Evolutionary conservation across 352 stramenopile genomes (phyloP).

Genomic region (Pythium periplocum): DNA sequence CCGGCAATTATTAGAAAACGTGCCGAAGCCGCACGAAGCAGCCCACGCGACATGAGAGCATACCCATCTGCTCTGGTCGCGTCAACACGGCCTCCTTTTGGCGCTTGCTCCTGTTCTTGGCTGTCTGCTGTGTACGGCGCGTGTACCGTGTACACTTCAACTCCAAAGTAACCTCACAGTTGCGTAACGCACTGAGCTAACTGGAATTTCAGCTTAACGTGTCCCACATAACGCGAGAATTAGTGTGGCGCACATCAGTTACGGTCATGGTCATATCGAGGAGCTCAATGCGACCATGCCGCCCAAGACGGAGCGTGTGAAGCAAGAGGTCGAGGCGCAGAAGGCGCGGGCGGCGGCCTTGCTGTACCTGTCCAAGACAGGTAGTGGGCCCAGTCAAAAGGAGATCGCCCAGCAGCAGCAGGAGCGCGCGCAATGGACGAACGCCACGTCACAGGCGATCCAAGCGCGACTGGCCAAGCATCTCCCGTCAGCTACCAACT

Average conservation of each 20-base stretch:
- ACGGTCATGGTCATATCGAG: neutral
- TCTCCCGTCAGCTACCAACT: slow-evolving; percentile 8
- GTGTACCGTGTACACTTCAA: no score
- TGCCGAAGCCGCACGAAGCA: no score
- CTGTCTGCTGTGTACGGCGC: no score
- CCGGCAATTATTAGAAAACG: no score
- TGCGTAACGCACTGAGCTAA: no score
- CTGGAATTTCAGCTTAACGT: neutral
- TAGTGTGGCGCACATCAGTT: slow-evolving; percentile 14
- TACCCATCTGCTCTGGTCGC: no score
- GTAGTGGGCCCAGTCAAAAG: slow-evolving; percentile 57
- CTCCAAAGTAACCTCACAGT: no score
- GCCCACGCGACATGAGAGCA: no score
- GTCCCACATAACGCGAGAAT: neutral
- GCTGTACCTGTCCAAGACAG: slow-evolving; percentile 53
- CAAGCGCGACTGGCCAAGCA: slow-evolving; percentile 35
- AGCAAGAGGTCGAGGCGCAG: slow-evolving; percentile 59
- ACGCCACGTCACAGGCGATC: slow-evolving; percentile 33
- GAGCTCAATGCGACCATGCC: slow-evolving; percentile 6
- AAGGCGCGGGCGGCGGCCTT: slow-evolving; percentile 56
- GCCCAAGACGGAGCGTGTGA: slow-evolving; percentile 32
- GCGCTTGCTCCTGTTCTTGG: no score
- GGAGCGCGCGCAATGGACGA: slow-evolving; percentile 43
- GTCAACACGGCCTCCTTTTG: no score
- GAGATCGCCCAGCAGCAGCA: slow-evolving; percentile 60